Conservation (phyloP, 768 basidiomycete genomes). For the Kwoniella dejecticola region DNA sequence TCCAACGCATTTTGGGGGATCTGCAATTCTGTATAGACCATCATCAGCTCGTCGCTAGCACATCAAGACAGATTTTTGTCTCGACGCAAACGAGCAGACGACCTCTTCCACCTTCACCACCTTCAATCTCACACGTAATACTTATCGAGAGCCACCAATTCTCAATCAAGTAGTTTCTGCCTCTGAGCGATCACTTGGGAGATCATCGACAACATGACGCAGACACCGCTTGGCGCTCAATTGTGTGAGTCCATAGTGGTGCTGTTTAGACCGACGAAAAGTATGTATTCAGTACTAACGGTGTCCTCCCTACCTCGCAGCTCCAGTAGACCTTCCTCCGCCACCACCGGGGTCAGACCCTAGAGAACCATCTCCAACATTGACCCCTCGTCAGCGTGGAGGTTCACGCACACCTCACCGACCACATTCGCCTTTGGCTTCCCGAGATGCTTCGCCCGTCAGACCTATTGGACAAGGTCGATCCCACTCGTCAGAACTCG, state of each 20-base stretch:
- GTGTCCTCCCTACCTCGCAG: slow-evolving; percentile 9
- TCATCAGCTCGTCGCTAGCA: too few species aligned
- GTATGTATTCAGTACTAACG: too few species aligned
- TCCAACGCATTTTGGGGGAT: too few species aligned
- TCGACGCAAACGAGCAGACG: too few species aligned
- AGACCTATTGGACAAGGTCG: slow-evolving; percentile 4
- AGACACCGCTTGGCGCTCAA: slow-evolving; percentile 38
- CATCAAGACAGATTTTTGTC: too few species aligned
- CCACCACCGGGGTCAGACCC: slow-evolving; percentile 47
- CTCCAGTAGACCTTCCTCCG: slow-evolving; percentile 47
- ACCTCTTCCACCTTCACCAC: too few species aligned
- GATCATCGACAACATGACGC: slow-evolving; percentile 26
- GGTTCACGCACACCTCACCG: slow-evolving; percentile 39
- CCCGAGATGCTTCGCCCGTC: slow-evolving; percentile 11
- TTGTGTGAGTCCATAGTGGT: slow-evolving; percentile 44
- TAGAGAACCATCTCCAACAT: slow-evolving; percentile 45
- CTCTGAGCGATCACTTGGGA: too few species aligned
- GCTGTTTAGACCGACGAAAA: too few species aligned
- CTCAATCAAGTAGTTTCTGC: too few species aligned
- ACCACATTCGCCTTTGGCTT: slow-evolving; percentile 27
- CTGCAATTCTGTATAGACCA: too few species aligned
- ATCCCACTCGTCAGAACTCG: slow-evolving; percentile 10
- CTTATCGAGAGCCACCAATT: too few species aligned
- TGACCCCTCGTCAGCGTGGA: slow-evolving; percentile 19
- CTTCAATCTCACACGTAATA: too few species aligned